These are phyloP conservation scores for Ustilago hordei DNA, from an alignment of 1,284 basidiomycete species.

Conservation along the genomic window DNA sequence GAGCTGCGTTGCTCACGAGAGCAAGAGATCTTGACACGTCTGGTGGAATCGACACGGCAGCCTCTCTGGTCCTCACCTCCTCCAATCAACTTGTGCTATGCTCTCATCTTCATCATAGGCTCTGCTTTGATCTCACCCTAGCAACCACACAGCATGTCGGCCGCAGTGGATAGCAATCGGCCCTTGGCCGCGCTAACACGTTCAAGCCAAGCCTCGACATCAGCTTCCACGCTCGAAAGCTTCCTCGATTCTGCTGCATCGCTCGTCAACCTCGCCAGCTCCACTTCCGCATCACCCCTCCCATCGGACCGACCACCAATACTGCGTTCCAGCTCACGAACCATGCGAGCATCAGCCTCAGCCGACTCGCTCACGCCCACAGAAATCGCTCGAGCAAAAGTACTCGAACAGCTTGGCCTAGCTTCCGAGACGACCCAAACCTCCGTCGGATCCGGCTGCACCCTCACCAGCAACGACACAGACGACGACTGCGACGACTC, in stretches of 20 bases:
- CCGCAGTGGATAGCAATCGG: constrained; percentile 11
- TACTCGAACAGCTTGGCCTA: constrained; percentile 24
- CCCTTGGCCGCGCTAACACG: constrained; percentile 23
- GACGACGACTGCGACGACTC: constrained; percentile 4
- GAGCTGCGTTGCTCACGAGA: background rate
- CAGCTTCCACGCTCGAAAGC: constrained; percentile 45
- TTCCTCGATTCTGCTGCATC: constrained; percentile 30
- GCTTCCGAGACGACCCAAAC: constrained; percentile 2
- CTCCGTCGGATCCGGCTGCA: background rate
- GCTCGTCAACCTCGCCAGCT: constrained; percentile 13
- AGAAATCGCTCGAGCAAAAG: constrained; percentile 28
- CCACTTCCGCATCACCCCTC: background rate
- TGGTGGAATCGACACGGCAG: background rate
- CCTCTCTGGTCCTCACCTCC: too few relatives aligned
- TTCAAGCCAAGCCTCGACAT: constrained; percentile 44
- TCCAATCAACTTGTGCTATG: constrained; percentile 17
- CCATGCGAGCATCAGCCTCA: background rate
- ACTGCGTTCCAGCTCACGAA: constrained; percentile 10
- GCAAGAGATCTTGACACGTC: background rate
- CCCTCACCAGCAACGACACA: background rate
- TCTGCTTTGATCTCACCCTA: background rate
- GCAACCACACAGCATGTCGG: background rate
- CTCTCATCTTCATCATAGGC: background rate
- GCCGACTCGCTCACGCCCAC: constrained; percentile 22
- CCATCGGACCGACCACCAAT: constrained; percentile 30